These are phyloP conservation scores for Sistotremastrum suecicum DNA, from an alignment of 768 basidiomycete species.

Conservation along the genomic window DNA sequence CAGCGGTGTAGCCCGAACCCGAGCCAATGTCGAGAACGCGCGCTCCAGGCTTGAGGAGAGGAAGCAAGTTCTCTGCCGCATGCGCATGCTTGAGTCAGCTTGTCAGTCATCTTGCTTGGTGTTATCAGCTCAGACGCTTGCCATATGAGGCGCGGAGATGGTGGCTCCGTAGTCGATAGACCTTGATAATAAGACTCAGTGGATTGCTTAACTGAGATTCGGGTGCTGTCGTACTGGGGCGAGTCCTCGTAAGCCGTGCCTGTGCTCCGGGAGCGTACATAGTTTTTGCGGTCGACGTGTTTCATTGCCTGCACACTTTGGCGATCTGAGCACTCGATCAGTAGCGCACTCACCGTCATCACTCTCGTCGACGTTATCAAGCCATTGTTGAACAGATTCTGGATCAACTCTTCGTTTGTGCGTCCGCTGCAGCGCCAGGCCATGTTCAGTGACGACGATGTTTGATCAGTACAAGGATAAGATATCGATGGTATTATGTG, in stretches of 20 bases:
- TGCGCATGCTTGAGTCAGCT: constrained; percentile 53
- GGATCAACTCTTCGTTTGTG: constrained; percentile 59
- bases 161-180: constrained; percentile 76
- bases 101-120: background rate
- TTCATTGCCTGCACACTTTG: constrained; percentile 45
- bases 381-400: constrained; percentile 40
- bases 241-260: constrained; percentile 20
- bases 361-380: constrained; percentile 47
- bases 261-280: constrained; percentile 25
- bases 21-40: constrained; percentile 82
- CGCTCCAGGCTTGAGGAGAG: constrained; percentile 53
- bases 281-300: constrained; percentile 55
- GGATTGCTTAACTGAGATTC: background rate
- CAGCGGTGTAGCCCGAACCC: constrained; percentile 78
- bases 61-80: constrained; percentile 64
- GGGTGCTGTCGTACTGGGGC: constrained; percentile 22
- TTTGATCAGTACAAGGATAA: background rate
- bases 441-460: constrained; percentile 28
- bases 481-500: too few relatives aligned
- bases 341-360: constrained; percentile 28
- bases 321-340: constrained; percentile 5
- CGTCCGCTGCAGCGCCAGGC: constrained; percentile 69
- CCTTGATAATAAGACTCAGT: constrained; percentile 20
- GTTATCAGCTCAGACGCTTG: constrained; percentile 11
- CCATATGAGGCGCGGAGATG: constrained; percentile 96